phyloP scores from a whole-genome alignment of 306 rosid species.

The Prunus armeniaca region DNA sequence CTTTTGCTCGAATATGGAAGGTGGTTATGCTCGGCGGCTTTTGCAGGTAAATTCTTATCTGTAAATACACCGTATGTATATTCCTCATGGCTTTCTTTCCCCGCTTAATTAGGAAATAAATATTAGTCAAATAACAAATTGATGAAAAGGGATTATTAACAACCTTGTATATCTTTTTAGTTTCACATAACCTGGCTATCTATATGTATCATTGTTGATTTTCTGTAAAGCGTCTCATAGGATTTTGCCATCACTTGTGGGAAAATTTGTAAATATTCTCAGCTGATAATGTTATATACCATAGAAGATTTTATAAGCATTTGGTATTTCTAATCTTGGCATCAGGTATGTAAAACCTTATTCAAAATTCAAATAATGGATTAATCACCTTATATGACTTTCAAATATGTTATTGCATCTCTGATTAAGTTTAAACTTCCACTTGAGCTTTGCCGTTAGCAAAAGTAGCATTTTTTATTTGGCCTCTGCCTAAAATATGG shows the following conservation, averaged over 20 bases:
- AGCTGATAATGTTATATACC: not conserved
- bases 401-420: not conserved
- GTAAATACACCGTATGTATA: not conserved
- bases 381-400: too few relatives aligned
- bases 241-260: not conserved
- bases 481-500: not conserved
- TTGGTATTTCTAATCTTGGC: too few relatives aligned
- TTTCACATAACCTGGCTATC: not conserved
- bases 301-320: too few relatives aligned
- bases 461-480: not conserved
- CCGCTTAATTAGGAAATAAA: not conserved
- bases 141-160: not conserved
- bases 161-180: not conserved
- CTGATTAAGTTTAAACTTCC: not conserved
- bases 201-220: not conserved
- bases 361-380: too few relatives aligned
- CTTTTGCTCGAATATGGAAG: conserved; percentile 96
- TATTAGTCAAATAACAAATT: not conserved
- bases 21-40: conserved; percentile 83
- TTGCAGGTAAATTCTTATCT: conserved; percentile 66
- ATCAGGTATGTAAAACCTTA: too few relatives aligned
- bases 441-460: not conserved
- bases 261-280: not conserved
- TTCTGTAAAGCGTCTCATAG: not conserved
- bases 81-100: not conserved